These are phyloP conservation scores for Coniochaeta ligniaria DNA, from an alignment of 2,329 filamentous ascomycete species.

Conservation along the genomic window DNA sequence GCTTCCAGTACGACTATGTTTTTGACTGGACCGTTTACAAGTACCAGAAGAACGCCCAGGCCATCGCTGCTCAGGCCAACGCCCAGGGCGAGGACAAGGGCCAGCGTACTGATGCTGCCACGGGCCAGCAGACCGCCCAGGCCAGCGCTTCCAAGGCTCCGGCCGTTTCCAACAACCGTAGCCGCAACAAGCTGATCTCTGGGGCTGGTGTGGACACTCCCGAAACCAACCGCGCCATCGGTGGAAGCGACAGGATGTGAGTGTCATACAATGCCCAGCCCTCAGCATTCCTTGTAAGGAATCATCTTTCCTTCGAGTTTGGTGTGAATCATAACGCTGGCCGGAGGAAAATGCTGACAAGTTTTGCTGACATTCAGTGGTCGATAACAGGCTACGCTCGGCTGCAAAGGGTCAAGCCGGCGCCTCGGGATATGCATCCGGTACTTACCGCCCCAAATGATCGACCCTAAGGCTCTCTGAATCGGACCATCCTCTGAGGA, in stretches of 20 bases:
- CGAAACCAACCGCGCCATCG: conserved; percentile 67
- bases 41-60: conserved; percentile 98
- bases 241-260: conserved; percentile 93
- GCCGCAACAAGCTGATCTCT: conserved; percentile 77
- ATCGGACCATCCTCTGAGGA: conserved; percentile 5
- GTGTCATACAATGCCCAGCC: conserved; percentile 56
- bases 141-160: conserved; percentile 57
- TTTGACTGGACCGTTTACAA: conserved; percentile 99
- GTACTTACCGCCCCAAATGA: conserved; percentile 37
- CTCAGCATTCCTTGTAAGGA: conserved; percentile 76
- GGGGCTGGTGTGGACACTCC: conserved; percentile 55
- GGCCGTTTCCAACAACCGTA: conserved; percentile 68
- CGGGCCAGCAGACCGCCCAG: conserved; percentile 48
- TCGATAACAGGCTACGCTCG: conserved; percentile 81
- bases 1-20: conserved; percentile 99
- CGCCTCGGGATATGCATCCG: conserved; percentile 32
- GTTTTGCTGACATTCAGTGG: conserved; percentile 73
- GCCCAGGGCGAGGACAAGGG: conserved; percentile 73
- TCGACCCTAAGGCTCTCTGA: conserved; percentile 16
- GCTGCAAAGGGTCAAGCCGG: conserved; percentile 57
- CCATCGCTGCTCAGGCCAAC: conserved; percentile 76
- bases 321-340: conserved; percentile 70
- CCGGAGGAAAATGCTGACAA: conserved; percentile 67
- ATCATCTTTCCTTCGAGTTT: conserved; percentile 77
- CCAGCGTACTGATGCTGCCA: conserved; percentile 58